Conservation (phyloP, 202 grass and related monocot genomes). For the Schoenoplectus triqueter region DNA sequence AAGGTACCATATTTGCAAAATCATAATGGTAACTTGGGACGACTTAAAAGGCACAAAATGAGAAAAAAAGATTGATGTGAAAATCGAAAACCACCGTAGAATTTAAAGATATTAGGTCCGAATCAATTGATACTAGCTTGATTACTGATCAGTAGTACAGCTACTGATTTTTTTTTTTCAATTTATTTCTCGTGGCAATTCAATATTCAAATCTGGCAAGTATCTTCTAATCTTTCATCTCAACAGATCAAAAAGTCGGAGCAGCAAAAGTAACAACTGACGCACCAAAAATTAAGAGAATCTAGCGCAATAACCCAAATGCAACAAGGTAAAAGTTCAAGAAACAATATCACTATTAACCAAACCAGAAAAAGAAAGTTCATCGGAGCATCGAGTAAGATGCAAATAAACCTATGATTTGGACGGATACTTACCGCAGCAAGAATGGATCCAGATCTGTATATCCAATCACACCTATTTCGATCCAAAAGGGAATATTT, state of each 20-base stretch:
- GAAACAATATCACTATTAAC: background rate
- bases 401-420: background rate
- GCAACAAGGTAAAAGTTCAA: background rate
- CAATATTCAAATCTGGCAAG: conserved; percentile 22
- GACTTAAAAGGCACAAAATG: background rate
- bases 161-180: background rate
- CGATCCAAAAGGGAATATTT: background rate
- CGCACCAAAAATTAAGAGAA: conserved; percentile 20
- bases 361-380: conserved; percentile 2
- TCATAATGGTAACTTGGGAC: background rate
- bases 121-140: background rate
- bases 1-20: background rate
- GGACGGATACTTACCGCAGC: background rate
- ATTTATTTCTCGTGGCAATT: background rate
- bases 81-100: background rate
- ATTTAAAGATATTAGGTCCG: background rate
- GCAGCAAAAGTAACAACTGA: background rate
- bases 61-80: background rate
- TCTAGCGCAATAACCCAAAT: background rate
- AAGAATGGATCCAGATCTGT: conserved; percentile 2
- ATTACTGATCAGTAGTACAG: background rate
- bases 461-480: background rate
- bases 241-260: background rate
- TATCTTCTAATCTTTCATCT: background rate
- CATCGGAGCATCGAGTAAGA: conserved; percentile 9